Evolutionary conservation across 2,329 filamentous ascomycete species (phyloP), one percentile per base, ranked within the genome.

Genomic region (Ophiostoma populinum): DNA sequence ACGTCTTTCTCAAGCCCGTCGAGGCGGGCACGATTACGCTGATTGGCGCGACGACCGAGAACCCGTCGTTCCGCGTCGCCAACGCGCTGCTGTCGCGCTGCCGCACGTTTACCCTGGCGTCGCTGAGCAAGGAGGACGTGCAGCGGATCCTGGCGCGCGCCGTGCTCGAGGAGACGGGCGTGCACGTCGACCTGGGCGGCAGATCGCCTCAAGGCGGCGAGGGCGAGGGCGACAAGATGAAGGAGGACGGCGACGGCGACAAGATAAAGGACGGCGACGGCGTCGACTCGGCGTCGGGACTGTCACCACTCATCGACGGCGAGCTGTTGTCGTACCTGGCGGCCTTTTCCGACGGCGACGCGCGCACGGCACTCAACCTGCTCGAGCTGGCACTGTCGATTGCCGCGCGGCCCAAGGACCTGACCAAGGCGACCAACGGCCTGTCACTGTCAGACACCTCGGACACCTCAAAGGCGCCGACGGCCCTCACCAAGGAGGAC

Each of bases 41-140:
- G 20, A 90, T 95, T 41, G 90, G 86, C 9, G 90, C 90, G 6
- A 98, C 90, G 4, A 98, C 90, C 0, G 90, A 98, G 55, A 98
- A 98, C 45, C 90, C 90, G 0, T 87, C 79, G 4, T 95, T 95
- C 62, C 87, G 92, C 49, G 74, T 98, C 27, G 80, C 90, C 46
- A 77, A 73, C 43, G 87, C 90, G 2, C 63, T 98, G 36, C 63
- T 95, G 3, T 92, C 82, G 17, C 70, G 90, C 31, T 95, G 87
- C 55, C 70, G 90, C 19, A 92, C 83, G 0, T 95, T 98, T 47
- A 92, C 83, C 0, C 59, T 98, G 8, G 62, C 75, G 30, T 76
- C 85, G 44, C 66, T 98, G 28, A 67, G 68, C 0, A 68, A 77
- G 18, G 69, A 77, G 2, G 70, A 92, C 54, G 64, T 95, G 5